Evolutionary conservation across 805 yeast genomes (phyloP), one percentile per base, ranked within the genome.

Genomic region (Yarrowia sp.): DNA sequence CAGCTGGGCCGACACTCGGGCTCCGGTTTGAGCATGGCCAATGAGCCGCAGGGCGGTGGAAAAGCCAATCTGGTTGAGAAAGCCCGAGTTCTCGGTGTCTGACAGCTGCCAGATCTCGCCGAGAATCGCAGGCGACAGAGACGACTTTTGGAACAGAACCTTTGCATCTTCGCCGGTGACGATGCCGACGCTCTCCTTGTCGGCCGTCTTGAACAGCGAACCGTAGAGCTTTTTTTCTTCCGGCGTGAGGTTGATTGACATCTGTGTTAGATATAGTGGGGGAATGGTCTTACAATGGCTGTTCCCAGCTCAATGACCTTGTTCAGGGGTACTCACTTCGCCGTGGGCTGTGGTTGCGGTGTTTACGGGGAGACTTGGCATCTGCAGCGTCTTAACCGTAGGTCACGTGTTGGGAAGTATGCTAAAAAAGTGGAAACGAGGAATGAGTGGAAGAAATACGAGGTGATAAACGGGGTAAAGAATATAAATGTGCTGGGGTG

Each of bases 51-150:
- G 84, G 20, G 98, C 97, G 66, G 87, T 84, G 70, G 90, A 85
- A 78, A 95, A 95, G 33, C 93, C 94, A 68, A 84, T 82, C 74
- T 88, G 91, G 72, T 88, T 89, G 70, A 95, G 81, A 74, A 88
- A 90, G 0, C 99, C 99, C 70, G 87, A 83, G 79, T 92, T 92
- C 69, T 86, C 87, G n/a, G 85, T 84, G 78, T 95, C 99, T n/a
- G 97, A 92, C 42, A 90, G 76, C 76, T 90, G 93, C 99, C 99
- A 95, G 70, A 95, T 88, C 77, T 92, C 95, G 10, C 97, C 97
- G 42, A 95, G 81, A 38, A 85, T 79, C 17, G 87, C 81, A 3
- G 96, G 88, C 7, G 95, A 87, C 58, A 95, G 82, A 1, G 96
- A 96, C 3, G 96, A 87, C 69, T 89, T 90, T 73, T 92, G 97